phyloP scores from a whole-genome alignment of 352 stramenopile genomes.

The Phytophthora cryptogea region DNA sequence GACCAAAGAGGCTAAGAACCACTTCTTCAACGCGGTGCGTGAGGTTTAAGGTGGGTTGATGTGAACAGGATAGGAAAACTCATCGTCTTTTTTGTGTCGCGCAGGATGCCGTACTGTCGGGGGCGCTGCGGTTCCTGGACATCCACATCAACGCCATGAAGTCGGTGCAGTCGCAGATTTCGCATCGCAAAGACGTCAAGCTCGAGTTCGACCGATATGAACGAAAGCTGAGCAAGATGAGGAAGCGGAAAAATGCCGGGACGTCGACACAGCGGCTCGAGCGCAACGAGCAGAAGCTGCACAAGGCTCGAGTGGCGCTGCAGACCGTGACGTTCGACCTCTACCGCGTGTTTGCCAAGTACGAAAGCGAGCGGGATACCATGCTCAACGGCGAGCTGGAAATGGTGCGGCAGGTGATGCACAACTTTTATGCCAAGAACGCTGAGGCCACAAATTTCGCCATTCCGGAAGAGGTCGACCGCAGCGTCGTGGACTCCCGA shows the following conservation, averaged over 20 bases:
- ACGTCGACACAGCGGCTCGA: conserved; percentile 41
- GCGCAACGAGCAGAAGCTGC: conserved; percentile 62
- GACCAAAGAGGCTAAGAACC: conserved; percentile 74
- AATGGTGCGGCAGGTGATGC: conserved; percentile 83
- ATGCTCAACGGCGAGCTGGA: conserved; percentile 82
- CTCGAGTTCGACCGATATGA: conserved; percentile 78
- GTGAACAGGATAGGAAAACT: neutral
- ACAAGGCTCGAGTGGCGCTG: conserved; percentile 46
- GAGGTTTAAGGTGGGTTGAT: neutral
- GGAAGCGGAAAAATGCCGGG: conserved; percentile 17
- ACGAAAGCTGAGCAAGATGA: conserved; percentile 51
- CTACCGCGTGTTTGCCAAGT: conserved; percentile 80
- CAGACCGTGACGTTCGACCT: conserved; percentile 63
- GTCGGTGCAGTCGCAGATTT: conserved; percentile 73
- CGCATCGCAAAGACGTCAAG: conserved; percentile 64
- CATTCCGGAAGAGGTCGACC: conserved; percentile 63
- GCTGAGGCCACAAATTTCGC: conserved; percentile 67
- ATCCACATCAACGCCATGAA: conserved; percentile 84
- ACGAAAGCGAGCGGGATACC: conserved; percentile 72
- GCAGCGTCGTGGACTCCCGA: conserved; percentile 45
- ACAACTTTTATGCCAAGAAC: conserved; percentile 80
- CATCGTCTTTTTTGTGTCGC: conserved; percentile 1
- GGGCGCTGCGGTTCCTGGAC: conserved; percentile 66
- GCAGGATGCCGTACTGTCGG: conserved; percentile 64
- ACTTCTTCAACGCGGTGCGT: conserved; percentile 72